Base-by-base conservation (phyloP, 306 rosid species). In the Pterocarpus santalinus region DNA sequence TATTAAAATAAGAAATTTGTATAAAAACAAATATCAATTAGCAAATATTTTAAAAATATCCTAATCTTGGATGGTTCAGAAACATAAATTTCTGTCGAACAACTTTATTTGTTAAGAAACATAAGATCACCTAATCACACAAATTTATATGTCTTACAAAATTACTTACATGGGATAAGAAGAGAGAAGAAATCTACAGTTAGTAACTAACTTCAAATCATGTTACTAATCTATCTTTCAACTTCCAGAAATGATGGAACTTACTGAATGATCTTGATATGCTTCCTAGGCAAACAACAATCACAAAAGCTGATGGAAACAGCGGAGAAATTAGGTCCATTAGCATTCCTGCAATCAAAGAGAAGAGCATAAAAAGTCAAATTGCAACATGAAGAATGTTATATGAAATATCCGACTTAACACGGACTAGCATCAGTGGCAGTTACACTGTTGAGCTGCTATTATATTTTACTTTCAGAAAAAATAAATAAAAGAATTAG, bases 191-290 rank as follows among this genome's bases (percentile, higher is more conserved):
- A 55, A 65, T 11, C 16, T 10, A 84, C 4, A 53, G 46, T 28
- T 52, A 44, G 33, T 22, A 80, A 57, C 52, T 55, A 39, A 73
- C 62, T 61, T 32, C 2, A 33, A 39, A 61, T 60, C 56, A 61
- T 55, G 35, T 65, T 52, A 56, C 49, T n/a, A 35, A 72, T 53
- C n/a, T 85, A 73, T 32, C 55, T 72, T 36, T 51, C 46, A 55
- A 49, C 53, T 57, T 65, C 28, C 32, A 17, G 44, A 60, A 69
- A 61, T 34, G 53, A 12, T 74, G 8, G 79, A 82, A 89, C 99
- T 93, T 93, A 95, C 99, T 95, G 91, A 95, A 95, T 65, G 99
- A 95, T 89, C 99, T 90, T 56, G 99, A 95, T 68, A 95, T 81
- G 89, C 99, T 93, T 78, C 98, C 99, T 58, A 95, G 73, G 86